Evolutionary conservation across 1,139 yeast genomes (phyloP).

Genomic region (Diutina ranongensis): DNA sequence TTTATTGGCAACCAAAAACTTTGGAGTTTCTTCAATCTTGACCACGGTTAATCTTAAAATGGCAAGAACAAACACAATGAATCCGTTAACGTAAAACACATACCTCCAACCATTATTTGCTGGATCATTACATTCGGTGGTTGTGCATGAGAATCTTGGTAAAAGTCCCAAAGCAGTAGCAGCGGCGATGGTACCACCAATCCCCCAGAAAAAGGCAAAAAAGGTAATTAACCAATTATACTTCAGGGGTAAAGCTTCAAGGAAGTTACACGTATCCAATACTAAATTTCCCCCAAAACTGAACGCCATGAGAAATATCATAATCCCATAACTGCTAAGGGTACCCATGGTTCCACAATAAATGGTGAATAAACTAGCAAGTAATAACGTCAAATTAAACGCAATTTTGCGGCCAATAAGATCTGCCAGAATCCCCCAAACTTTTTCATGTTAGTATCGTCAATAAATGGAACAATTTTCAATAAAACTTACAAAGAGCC

Average conservation of each 20-base stretch:
- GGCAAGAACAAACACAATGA: constrained; percentile 33
- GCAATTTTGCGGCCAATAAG: constrained; percentile 46
- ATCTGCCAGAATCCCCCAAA: constrained; percentile 52
- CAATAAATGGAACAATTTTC: neutral
- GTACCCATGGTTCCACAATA: constrained; percentile 2
- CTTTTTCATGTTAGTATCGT: neutral
- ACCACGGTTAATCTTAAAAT: constrained; percentile 34
- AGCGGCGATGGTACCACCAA: neutral
- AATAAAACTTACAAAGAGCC: constrained; percentile 18
- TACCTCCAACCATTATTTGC: constrained; percentile 5
- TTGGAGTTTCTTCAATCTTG: constrained; percentile 45
- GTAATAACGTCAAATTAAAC: constrained; percentile 40
- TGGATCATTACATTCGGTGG: neutral
- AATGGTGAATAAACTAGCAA: constrained; percentile 10
- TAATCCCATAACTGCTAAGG: neutral
- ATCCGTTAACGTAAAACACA: neutral
- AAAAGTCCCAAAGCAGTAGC: neutral
- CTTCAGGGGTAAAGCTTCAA: neutral
- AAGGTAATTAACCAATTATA: constrained; percentile 1
- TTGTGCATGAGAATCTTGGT: constrained; percentile 1
- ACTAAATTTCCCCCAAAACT: constrained; percentile 3
- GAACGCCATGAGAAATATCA: constrained; percentile 1
- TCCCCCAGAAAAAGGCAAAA: constrained; percentile 5
- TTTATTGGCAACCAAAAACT: constrained; percentile 39
- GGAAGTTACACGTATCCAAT: neutral